phyloP scores from a whole-genome alignment of 2,329 filamentous ascomycete genomes.

The Juglanconis juglandina region DNA sequence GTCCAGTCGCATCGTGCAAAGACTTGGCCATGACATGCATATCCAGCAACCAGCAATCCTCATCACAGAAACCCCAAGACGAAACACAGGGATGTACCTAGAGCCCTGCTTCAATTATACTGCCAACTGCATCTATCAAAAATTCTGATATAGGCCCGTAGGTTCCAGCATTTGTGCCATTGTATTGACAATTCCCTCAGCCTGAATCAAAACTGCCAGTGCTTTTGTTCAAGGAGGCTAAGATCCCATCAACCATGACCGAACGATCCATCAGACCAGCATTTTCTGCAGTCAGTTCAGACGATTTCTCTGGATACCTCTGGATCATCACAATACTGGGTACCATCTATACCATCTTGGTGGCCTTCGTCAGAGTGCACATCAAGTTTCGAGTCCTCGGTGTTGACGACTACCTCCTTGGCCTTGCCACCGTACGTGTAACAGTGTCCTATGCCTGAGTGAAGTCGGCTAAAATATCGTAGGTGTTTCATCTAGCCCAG shows the following conservation, averaged over 20 bases:
- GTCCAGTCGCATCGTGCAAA: too few relatives aligned
- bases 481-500: neutral
- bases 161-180: too few relatives aligned
- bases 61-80: too few relatives aligned
- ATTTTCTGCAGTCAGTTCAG: neutral
- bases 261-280: neutral
- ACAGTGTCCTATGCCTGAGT: neutral
- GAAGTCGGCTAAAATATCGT: neutral
- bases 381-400: neutral
- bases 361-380: neutral
- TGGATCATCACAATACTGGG: constrained; percentile 21
- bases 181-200: too few relatives aligned
- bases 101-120: too few relatives aligned
- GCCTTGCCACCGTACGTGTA: neutral
- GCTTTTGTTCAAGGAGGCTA: too few relatives aligned
- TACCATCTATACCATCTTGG: constrained; percentile 15
- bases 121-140: too few relatives aligned
- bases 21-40: too few relatives aligned
- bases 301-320: constrained; percentile 3
- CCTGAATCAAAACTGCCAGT: too few relatives aligned
- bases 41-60: too few relatives aligned
- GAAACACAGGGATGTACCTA: too few relatives aligned
- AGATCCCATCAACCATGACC: neutral
- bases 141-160: too few relatives aligned
- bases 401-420: neutral